Evolutionary conservation across 176 grass and related monocot species (phyloP).

Genomic region (Areca catechu): DNA sequence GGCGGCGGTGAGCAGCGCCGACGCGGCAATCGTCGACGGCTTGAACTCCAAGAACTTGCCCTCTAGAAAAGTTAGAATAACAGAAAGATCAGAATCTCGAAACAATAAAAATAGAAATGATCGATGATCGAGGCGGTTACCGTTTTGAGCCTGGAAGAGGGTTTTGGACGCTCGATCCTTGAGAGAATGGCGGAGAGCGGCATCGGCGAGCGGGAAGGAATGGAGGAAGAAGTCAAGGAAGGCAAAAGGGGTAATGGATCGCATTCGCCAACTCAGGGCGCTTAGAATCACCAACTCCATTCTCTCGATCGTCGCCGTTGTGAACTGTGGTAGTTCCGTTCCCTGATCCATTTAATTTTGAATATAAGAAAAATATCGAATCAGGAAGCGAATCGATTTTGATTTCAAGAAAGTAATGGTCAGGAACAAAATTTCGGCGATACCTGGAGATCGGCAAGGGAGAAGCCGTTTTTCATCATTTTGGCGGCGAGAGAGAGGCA

Average conservation of each 20-base stretch:
- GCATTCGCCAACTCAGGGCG: conserved; percentile 65
- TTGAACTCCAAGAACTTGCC: conserved; percentile 71
- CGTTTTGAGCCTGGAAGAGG: conserved; percentile 44
- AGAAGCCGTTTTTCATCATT: conserved; percentile 63
- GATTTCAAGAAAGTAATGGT: too few species aligned
- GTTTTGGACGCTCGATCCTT: conserved; percentile 57
- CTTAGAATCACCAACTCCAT: conserved; percentile 71
- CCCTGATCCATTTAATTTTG: conserved; percentile 20
- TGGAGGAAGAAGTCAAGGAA: conserved; percentile 84
- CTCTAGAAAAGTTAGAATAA: conserved; percentile 24
- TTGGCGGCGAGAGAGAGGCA: conserved; percentile 90
- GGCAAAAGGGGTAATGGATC: conserved; percentile 84
- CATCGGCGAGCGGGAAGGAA: conserved; percentile 35
- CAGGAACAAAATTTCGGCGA: too few species aligned
- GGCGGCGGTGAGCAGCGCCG: conserved; percentile 54
- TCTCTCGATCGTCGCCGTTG: conserved; percentile 39
- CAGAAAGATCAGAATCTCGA: neutral
- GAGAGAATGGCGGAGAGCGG: conserved; percentile 31
- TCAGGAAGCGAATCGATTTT: too few species aligned
- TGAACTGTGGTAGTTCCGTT: conserved; percentile 51
- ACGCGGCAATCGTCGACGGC: conserved; percentile 50
- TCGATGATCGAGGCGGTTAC: conserved; percentile 27
- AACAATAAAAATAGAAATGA: too few species aligned
- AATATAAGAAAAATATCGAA: too few species aligned
- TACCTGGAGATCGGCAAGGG: conserved; percentile 60